phyloP scores from a whole-genome alignment of 768 basidiomycete species.

The Pulveroboletus sp. region DNA sequence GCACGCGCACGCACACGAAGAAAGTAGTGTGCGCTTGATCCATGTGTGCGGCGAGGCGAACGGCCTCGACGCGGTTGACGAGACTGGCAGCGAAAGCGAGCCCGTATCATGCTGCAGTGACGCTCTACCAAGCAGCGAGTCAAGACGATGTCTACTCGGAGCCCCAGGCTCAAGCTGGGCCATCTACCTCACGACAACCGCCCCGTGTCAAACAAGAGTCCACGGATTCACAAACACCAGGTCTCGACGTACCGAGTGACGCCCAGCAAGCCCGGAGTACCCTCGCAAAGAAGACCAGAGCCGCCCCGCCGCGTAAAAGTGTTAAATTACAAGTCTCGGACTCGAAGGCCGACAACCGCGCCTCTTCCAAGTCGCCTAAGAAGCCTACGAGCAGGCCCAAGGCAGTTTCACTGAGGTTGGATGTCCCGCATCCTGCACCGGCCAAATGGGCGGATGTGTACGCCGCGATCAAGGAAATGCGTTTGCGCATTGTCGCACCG shows the following conservation, averaged over 20 bases:
- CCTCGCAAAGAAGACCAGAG: not conserved
- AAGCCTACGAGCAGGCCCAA: slow-evolving; percentile 51
- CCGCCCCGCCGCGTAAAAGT: not conserved
- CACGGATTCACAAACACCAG: not conserved
- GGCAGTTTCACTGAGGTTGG: slow-evolving; percentile 48
- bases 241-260: not conserved
- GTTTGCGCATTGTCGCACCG: slow-evolving; percentile 66
- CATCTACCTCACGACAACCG: slow-evolving; percentile 16
- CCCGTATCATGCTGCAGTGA: slow-evolving; percentile 41
- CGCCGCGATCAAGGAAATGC: slow-evolving; percentile 70
- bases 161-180: slow-evolving; percentile 3
- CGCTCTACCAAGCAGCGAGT: slow-evolving; percentile 31
- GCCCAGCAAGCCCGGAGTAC: not conserved
- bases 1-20: not conserved
- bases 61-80: slow-evolving; percentile 28
- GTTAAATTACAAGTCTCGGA: not conserved
- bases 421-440: slow-evolving; percentile 63
- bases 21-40: not conserved
- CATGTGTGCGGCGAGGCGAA: slow-evolving; percentile 25
- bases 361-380: not conserved
- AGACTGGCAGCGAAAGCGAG: slow-evolving; percentile 38
- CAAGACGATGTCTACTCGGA: not conserved
- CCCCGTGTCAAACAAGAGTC: slow-evolving; percentile 31
- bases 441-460: slow-evolving; percentile 65
- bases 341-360: not conserved